Conservation (phyloP, 257 asterid species). For the Oldenlandia corymbosa region DNA sequence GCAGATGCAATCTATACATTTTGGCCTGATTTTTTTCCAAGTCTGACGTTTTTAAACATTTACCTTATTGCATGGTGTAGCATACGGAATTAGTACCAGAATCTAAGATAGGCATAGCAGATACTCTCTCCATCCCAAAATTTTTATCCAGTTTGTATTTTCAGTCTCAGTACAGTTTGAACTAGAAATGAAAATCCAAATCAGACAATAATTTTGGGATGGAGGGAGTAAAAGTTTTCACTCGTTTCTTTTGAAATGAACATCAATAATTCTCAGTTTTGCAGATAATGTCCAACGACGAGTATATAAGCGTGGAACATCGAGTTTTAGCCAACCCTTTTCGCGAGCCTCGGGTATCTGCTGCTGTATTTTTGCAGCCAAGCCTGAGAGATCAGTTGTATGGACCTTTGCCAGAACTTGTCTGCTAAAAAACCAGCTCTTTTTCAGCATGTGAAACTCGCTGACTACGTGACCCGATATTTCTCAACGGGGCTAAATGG, state of each 20-base stretch:
- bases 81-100: no score
- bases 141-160: no score
- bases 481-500: slow-evolving; percentile 47
- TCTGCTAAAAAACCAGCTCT: slow-evolving; percentile 30
- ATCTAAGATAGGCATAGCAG: no score
- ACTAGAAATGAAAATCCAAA: neutral
- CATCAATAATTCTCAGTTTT: slow-evolving; percentile 12
- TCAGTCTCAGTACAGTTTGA: neutral
- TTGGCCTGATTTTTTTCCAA: no score
- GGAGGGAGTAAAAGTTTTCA: no score
- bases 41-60: neutral
- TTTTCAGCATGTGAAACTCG: slow-evolving; percentile 24
- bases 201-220: no score
- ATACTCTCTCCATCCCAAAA: no score
- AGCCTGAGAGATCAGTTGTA: slow-evolving; percentile 25
- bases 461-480: slow-evolving; percentile 29
- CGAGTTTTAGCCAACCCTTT: slow-evolving; percentile 34
- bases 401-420: slow-evolving; percentile 36
- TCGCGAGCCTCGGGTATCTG: slow-evolving; percentile 32
- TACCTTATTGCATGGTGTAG: no score
- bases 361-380: slow-evolving; percentile 34
- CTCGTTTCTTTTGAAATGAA: neutral
- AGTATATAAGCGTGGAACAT: slow-evolving; percentile 40
- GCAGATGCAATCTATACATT: no score
- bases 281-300: slow-evolving; percentile 45